Conservation (phyloP, 1,284 basidiomycete genomes). For the Sporisorium scitamineum region DNA sequence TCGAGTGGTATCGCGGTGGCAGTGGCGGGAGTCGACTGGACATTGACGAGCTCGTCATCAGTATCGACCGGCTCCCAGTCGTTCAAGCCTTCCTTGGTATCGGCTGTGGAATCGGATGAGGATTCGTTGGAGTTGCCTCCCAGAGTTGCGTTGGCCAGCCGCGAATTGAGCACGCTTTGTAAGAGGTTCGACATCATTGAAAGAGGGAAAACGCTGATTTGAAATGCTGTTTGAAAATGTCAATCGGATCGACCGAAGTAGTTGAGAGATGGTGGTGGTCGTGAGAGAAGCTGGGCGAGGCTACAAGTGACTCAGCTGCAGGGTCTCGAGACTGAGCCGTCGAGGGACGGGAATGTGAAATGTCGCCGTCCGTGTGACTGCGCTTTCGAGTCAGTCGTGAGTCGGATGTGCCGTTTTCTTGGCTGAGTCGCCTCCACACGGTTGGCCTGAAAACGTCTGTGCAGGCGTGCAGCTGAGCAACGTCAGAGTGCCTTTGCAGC, state of each 20-base stretch:
- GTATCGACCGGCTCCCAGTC: constrained; percentile 59
- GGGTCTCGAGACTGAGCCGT: constrained; percentile 9
- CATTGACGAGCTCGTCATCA: constrained; percentile 53
- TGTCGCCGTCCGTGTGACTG: neutral
- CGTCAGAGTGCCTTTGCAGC: constrained; percentile 9
- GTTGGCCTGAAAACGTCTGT: neutral
- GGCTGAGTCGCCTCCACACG: constrained; percentile 5
- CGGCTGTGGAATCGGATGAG: constrained; percentile 2
- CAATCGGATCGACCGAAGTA: neutral
- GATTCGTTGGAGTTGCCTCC: constrained; percentile 25
- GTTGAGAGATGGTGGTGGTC: constrained; percentile 4
- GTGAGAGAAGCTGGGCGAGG: neutral
- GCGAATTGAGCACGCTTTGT: constrained; percentile 55
- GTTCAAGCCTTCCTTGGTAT: constrained; percentile 37
- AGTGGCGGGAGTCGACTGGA: constrained; percentile 43
- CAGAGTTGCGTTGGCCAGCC: constrained; percentile 51
- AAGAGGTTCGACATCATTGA: constrained; percentile 57
- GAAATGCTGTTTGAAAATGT: neutral
- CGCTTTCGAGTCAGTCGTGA: constrained; percentile 1
- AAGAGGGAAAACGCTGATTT: neutral
- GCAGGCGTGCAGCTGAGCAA: constrained; percentile 5
- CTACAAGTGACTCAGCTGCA: constrained; percentile 2
- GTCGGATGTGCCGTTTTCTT: neutral
- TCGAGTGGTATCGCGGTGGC: constrained; percentile 47
- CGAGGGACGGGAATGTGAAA: constrained; percentile 1